These are phyloP conservation scores for Batrachochytrium dendrobatidis DNA, from an alignment of 371 early-diverging fungal genomes.

Conservation along the genomic window DNA sequence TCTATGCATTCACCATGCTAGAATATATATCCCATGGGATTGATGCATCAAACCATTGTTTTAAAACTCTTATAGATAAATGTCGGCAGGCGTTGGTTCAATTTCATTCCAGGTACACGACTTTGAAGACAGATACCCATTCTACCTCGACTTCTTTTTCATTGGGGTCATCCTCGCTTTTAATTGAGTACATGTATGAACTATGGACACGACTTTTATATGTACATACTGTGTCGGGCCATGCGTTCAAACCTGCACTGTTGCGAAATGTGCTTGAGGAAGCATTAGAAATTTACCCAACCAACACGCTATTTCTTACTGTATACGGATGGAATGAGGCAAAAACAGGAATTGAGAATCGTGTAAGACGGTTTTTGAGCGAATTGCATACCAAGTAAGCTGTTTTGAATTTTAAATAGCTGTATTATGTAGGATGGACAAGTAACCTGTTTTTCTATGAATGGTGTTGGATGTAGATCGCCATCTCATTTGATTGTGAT, in stretches of 20 bases:
- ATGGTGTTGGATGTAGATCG: slow-evolving; percentile 29
- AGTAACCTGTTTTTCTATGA: background rate
- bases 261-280: slow-evolving; percentile 43
- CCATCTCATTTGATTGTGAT: slow-evolving; percentile 53
- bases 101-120: too few relatives aligned
- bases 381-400: slow-evolving; percentile 31
- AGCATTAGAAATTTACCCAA: slow-evolving; percentile 43
- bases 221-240: background rate
- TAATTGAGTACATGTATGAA: background rate
- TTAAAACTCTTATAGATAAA: background rate
- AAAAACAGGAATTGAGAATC: slow-evolving; percentile 53
- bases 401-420: background rate
- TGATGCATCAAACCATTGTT: background rate
- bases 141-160: background rate
- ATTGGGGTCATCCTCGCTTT: background rate
- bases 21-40: background rate
- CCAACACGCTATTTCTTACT: slow-evolving; percentile 49
- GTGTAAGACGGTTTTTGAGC: slow-evolving; percentile 50
- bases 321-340: slow-evolving; percentile 62
- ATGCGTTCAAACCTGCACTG: slow-evolving; percentile 43
- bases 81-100: background rate
- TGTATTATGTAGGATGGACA: background rate
- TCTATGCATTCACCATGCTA: background rate
- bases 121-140: background rate
- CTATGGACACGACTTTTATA: background rate